These are phyloP conservation scores for Tricholoma saponaceum DNA, from an alignment of 768 basidiomycete species.

Conservation along the genomic window DNA sequence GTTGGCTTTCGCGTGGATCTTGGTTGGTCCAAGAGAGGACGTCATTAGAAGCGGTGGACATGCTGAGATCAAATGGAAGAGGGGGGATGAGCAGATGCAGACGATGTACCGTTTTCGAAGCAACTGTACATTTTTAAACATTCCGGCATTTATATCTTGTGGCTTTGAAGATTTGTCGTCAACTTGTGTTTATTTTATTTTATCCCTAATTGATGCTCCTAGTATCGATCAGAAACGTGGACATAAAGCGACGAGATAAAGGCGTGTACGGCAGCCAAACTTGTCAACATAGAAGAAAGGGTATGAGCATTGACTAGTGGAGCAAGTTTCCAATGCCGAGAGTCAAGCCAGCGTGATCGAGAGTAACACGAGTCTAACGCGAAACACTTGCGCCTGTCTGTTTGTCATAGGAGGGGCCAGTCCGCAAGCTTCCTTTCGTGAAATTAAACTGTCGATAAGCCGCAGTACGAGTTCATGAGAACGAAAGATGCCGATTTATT, in stretches of 20 bases:
- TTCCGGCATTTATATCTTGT: slow-evolving; percentile 55
- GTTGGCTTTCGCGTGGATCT: slow-evolving; percentile 77
- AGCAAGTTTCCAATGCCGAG: slow-evolving; percentile 60
- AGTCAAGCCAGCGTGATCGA: slow-evolving; percentile 63
- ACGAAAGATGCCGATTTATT: slow-evolving; percentile 9
- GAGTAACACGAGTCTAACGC: slow-evolving; percentile 57
- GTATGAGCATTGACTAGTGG: slow-evolving; percentile 65
- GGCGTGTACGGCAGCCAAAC: slow-evolving; percentile 64
- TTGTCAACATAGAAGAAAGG: slow-evolving; percentile 68
- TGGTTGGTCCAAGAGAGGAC: slow-evolving; percentile 85
- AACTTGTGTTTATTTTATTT: slow-evolving; percentile 26
- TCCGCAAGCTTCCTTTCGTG: slow-evolving; percentile 13
- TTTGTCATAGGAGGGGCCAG: slow-evolving; percentile 19
- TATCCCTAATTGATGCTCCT: slow-evolving; percentile 48
- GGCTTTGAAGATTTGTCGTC: slow-evolving; percentile 41
- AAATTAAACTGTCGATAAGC: slow-evolving; percentile 3
- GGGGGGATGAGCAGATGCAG: slow-evolving; percentile 19
- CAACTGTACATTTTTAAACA: slow-evolving; percentile 23
- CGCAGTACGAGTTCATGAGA: slow-evolving; percentile 9
- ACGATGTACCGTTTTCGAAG: slow-evolving; percentile 20
- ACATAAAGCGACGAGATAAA: slow-evolving; percentile 64
- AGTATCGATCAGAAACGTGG: slow-evolving; percentile 76
- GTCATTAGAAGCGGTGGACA: slow-evolving; percentile 57
- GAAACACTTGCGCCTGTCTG: slow-evolving; percentile 34
- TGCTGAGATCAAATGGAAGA: slow-evolving; percentile 26